Conservation (phyloP, 2,329 filamentous ascomycete species). For the Aspergillus novofumigatus region DNA sequence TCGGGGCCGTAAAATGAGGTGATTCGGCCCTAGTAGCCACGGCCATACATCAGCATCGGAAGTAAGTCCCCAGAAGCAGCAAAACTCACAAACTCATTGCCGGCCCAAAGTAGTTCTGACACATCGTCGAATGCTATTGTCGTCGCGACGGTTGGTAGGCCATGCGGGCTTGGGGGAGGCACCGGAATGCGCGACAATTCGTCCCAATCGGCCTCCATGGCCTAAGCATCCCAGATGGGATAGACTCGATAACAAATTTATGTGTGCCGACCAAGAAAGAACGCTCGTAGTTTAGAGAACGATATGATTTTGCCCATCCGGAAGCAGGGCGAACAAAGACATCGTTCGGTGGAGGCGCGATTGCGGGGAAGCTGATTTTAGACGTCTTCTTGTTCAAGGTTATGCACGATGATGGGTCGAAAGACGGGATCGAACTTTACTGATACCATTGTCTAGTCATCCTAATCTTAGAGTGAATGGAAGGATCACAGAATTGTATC, state of each 20-base stretch:
- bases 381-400: not conserved
- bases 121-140: conserved; percentile 83
- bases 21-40: conserved; percentile 67
- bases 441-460: not conserved
- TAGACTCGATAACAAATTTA: conserved; percentile 1
- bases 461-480: not conserved
- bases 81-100: conserved; percentile 74
- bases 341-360: conserved; percentile 34
- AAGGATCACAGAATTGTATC: not conserved
- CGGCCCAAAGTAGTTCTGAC: conserved; percentile 89
- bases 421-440: not conserved
- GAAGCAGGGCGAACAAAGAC: conserved; percentile 27
- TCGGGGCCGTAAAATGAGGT: conserved; percentile 84
- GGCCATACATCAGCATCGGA: conserved; percentile 14
- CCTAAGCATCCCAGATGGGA: conserved; percentile 18
- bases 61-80: not conserved
- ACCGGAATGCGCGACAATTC: conserved; percentile 79
- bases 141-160: conserved; percentile 66
- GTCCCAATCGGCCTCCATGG: conserved; percentile 48
- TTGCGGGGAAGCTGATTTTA: conserved; percentile 32
- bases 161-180: conserved; percentile 69
- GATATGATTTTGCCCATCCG: conserved; percentile 27
- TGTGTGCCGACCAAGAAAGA: not conserved
- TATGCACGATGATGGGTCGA: conserved; percentile 1
- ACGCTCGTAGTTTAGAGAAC: conserved; percentile 4